Evolutionary conservation across 148 eudicot species (phyloP), one percentile per base, ranked within the genome.

Genomic region (Cornus suecica): DNA sequence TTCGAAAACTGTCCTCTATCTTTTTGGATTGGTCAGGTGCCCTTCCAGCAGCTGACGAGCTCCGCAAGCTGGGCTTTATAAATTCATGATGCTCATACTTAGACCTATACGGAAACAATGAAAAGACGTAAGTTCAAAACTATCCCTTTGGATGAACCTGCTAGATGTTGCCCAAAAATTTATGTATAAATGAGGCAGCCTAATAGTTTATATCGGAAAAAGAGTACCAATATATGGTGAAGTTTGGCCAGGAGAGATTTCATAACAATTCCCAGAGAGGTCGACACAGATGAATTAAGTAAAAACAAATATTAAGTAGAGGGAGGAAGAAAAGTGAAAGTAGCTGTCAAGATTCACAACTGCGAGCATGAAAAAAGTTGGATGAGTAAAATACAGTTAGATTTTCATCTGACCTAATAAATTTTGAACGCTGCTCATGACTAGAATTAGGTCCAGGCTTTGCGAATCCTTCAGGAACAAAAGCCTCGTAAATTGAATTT

Each of bases 401-500:
- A 28, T 37, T 37, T 20, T 34, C 54, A 60, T 75, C 42, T 69
- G 70, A 95, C 97, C 97, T 95, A 82, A 92, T 95, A 80, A 92
- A 95, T 61, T 76, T 88, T 58, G 81, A 77, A 71, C 97, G 94
- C 64, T 83, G 84, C 48, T 90, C 97, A 63, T 88, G 88, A 77
- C 89, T 72, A 74, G 94, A 88, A 86, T 91, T 88, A 15, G 96
- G 88, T 52, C 84, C 84, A 64, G 97, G 97, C 87, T 91, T 95
- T 74, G 89, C 65, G 68, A 81, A 78, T 45, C 97, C 97, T 82
- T 85, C 84, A 28, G 99, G 97, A 83, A 95, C 84, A 72, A 81
- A 92, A 70, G 97, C 97, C 86, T 95, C 99, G 69, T 95, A 95
- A 45, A 92, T 95, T 67, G 99, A 87, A 84, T 95, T 95, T 60